phyloP scores from a whole-genome alignment of 73 alveolate genomes.

The Symbiodinium natans region DNA sequence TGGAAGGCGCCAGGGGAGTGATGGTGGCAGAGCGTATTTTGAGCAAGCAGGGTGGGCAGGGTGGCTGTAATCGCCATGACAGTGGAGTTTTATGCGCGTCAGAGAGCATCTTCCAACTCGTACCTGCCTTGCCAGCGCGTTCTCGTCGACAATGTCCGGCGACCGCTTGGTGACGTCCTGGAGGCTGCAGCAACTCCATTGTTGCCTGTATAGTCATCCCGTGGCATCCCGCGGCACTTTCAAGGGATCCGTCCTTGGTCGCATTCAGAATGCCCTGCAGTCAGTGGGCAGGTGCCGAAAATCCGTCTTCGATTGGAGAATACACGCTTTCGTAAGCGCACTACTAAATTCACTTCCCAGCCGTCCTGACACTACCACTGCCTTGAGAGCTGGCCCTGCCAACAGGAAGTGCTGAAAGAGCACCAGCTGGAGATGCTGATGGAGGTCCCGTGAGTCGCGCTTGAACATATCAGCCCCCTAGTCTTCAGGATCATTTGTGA shows the following conservation, averaged over 20 bases:
- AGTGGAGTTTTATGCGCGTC: too few species aligned
- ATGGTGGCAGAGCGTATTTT: background rate
- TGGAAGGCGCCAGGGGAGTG: background rate
- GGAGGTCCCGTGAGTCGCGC: constrained; percentile 28
- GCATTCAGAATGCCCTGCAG: background rate
- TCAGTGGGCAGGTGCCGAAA: too few species aligned
- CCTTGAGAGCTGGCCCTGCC: too few species aligned
- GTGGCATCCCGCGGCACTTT: background rate
- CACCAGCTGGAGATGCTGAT: constrained; percentile 39
- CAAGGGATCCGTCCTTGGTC: too few species aligned
- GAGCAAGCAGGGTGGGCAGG: background rate
- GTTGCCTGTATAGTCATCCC: background rate
- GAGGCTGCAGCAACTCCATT: background rate
- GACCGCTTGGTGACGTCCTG: constrained; percentile 41
- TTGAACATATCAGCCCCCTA: too few species aligned
- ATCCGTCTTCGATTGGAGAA: too few species aligned
- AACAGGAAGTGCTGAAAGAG: constrained; percentile 58
- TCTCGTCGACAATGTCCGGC: constrained; percentile 24
- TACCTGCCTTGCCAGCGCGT: background rate
- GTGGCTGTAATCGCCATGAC: too few species aligned
- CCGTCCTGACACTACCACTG: too few species aligned
- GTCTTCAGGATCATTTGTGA: too few species aligned
- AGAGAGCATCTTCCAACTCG: background rate
- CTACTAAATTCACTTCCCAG: too few species aligned
- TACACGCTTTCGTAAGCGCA: too few species aligned